Percentiles rank a stretch among this genome's conserved stretches.
These are phyloP conservation scores for Cordyceps militaris DNA, from an alignment of 2,329 filamentous ascomycete species.

Conservation along the genomic window DNA sequence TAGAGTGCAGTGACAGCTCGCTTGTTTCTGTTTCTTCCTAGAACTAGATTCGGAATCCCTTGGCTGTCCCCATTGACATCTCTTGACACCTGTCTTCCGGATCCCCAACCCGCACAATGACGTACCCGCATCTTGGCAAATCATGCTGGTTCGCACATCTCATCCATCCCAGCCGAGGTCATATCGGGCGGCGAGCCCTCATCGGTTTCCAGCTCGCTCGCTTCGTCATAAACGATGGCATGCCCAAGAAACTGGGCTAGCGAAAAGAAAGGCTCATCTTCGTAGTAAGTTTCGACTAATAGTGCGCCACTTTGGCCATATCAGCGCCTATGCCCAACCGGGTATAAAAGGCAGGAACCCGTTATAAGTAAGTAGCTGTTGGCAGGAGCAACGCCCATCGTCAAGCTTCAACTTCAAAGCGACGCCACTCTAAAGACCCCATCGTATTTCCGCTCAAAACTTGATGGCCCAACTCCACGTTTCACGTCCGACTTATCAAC, in stretches of 20 bases:
- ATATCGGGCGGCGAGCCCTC: background rate
- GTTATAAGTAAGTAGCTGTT: background rate
- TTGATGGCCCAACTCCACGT: background rate
- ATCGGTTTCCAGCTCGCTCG: too few species aligned
- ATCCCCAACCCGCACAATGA: background rate
- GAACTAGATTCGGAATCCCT: background rate
- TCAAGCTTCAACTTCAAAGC: background rate
- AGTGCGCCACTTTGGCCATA: background rate
- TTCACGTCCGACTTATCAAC: background rate
- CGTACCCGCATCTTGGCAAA: background rate
- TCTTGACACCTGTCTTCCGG: background rate
- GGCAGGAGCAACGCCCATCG: background rate
- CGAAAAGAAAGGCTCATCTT: background rate
- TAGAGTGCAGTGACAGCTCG: too few species aligned
- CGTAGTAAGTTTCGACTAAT: background rate
- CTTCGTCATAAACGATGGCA: background rate
- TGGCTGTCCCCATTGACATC: background rate
- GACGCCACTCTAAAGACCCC: background rate
- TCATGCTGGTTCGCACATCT: too few species aligned
- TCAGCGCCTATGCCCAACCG: background rate
- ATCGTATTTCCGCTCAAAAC: background rate
- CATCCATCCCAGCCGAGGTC: background rate
- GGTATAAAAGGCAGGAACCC: background rate
- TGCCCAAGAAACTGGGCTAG: background rate
- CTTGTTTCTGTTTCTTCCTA: too few species aligned